Percentiles rank a stretch among this genome's conserved stretches.
phyloP scores from a whole-genome alignment of 495 filamentous ascomycete genomes.

The Podospora fimiseda region DNA sequence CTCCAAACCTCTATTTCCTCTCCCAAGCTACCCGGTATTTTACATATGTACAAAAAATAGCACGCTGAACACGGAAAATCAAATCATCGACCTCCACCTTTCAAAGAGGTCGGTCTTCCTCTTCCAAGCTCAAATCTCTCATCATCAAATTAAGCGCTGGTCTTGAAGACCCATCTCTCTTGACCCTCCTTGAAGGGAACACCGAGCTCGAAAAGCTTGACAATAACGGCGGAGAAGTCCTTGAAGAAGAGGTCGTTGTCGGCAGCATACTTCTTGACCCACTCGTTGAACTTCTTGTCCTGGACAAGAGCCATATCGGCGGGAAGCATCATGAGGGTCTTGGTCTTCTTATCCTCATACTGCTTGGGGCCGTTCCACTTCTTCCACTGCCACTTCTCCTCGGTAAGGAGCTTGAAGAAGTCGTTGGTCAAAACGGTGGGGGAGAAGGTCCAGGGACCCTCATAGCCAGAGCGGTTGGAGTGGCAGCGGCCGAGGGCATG shows the following conservation, averaged over 20 bases:
- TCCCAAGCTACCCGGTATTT: no score
- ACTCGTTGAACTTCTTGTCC: conserved; percentile 80
- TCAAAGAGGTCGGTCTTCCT: background rate
- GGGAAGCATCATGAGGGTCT: conserved; percentile 95
- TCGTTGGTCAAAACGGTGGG: conserved; percentile 94
- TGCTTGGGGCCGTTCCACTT: conserved; percentile 89
- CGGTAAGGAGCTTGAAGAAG: conserved; percentile 77
- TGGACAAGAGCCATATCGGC: conserved; percentile 82
- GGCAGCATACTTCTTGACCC: conserved; percentile 86
- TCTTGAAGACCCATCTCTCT: conserved; percentile 71
- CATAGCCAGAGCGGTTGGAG: conserved; percentile 78
- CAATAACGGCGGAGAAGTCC: conserved; percentile 74
- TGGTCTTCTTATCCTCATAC: conserved; percentile 77
- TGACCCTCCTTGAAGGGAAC: conserved; percentile 73
- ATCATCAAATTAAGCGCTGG: conserved; percentile 23
- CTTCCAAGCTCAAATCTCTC: no score
- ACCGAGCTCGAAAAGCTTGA: conserved; percentile 87
- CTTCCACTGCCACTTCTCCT: conserved; percentile 86
- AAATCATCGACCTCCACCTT: no score
- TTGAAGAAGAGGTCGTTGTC: conserved; percentile 89
- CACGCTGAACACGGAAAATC: no score
- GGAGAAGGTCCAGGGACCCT: conserved; percentile 94
- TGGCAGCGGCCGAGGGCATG: conserved; percentile 94
- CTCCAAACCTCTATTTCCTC: no score
- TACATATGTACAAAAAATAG: no score